Base-by-base conservation (phyloP, 768 basidiomycete genomes). In the Albatrellus ellisii region DNA sequence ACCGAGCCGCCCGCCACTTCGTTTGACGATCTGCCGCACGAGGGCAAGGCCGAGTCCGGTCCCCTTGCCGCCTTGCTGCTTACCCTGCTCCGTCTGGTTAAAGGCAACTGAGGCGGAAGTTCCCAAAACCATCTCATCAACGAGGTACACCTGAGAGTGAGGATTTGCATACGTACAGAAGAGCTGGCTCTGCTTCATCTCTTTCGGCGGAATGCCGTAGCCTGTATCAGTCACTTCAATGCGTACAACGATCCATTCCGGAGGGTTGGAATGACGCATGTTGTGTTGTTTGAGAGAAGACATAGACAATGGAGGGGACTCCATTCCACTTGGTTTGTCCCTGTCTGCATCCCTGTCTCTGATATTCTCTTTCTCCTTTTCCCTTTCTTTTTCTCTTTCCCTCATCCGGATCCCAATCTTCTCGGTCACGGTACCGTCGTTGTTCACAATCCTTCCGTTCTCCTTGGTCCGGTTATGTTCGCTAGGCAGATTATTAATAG, bases 181-280 rank as follows among this genome's bases (percentile, higher is more conserved):
- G 14, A 83, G 60, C 52, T 81, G 83, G 41, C 70, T 69, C 49
- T 81, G 73, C 1, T 68, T 65, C 61, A 89, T 77, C 56, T 89
- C 87, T 52, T 66, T 66, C 29, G 68, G 68, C 36, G 64, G 62
- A 42, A 82, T 72, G 3, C 80, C 80, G 32, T 64, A 71, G 4
- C 73, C 80, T 0, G 86, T 88, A 60, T 89, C 87, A 4, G 72
- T 70, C 3, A 91, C 73, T 55, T 90, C 87, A 22, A 90, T 81
- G 43, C 88, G 69, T n/a, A 91, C 82, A 39, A 85, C 78, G 45
- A 85, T 81, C 55, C 63, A 63, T 47, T 84, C 79, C 43, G 70
- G 46, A 2, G 66, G 57, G 46, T 67, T 66, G 11, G 54, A 56
- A 42, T 66, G 63, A 37, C 63, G 58, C 31, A 61, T 54, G 51